A percentile compares a stretch with the other conserved stretches of the same genome.
These are phyloP conservation scores for Atkinsonella hypoxylon DNA, from an alignment of 2,329 filamentous ascomycete species.

Conservation along the genomic window DNA sequence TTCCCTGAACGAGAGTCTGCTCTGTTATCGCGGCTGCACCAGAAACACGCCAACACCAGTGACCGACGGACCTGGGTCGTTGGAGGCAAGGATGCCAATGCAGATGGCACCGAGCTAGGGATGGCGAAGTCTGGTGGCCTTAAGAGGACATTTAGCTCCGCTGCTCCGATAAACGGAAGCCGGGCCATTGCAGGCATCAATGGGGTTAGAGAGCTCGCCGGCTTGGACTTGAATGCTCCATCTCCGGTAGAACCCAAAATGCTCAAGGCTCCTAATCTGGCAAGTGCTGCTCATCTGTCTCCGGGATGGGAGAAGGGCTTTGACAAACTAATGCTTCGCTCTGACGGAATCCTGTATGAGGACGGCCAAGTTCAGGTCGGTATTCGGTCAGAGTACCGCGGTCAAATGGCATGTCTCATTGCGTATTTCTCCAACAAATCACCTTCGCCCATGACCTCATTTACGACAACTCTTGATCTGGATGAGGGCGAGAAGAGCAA, in stretches of 20 bases:
- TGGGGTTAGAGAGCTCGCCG: slow-evolving; percentile 57
- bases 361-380: slow-evolving; percentile 91
- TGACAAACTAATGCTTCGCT: slow-evolving; percentile 63
- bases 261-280: slow-evolving; percentile 66
- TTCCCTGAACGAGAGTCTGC: slow-evolving; percentile 93
- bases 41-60: slow-evolving; percentile 84
- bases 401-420: slow-evolving; percentile 90
- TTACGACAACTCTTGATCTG: slow-evolving; percentile 88
- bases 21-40: slow-evolving; percentile 79
- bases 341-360: slow-evolving; percentile 87
- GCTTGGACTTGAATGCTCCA: slow-evolving; percentile 63
- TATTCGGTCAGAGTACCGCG: slow-evolving; percentile 83
- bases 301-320: slow-evolving; percentile 92
- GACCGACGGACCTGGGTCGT: slow-evolving; percentile 97
- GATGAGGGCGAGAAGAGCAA: slow-evolving; percentile 52
- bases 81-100: slow-evolving; percentile 90
- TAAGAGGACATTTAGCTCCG: slow-evolving; percentile 71
- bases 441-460: slow-evolving; percentile 70
- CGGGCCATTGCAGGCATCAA: slow-evolving; percentile 34
- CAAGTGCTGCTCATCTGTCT: slow-evolving; percentile 82
- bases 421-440: slow-evolving; percentile 95
- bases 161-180: slow-evolving; percentile 33
- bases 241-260: slow-evolving; percentile 44
- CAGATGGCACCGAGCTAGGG: slow-evolving; percentile 65
- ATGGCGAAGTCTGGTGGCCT: slow-evolving; percentile 72